Base-by-base conservation (phyloP, 2,329 filamentous ascomycete species). In the Trichoderma sp. region DNA sequence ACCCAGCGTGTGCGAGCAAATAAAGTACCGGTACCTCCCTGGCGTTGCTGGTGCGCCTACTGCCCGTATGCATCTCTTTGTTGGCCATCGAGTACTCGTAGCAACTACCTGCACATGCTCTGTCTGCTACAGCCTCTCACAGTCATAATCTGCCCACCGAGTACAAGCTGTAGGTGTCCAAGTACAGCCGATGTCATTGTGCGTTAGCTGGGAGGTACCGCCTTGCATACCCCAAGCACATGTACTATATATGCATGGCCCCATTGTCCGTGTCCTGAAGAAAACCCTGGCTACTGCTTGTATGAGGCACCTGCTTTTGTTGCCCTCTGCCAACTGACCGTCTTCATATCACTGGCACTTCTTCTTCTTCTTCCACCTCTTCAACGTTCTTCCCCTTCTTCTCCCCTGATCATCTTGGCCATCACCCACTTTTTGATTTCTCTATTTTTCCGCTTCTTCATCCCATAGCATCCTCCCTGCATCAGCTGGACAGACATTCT, bases 201-300 rank as follows among this genome's bases (percentile, higher is more conserved):
- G 36, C 55, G 55, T 68, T 47, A 59, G 65, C 36, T 59, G 53
- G 65, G 65, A 68, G 55, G 55, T 32, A 68, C 55, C 28, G 55
- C 55, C 55, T 68, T 39, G 30, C 65, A 43, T 59, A 59, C 68
- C 32, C 32, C 43, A 43, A 34, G 47, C 17, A 30, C 39, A 32
- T 59, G 68, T 71, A 65, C 55, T 58, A 71, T 71, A 50, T 50
- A 70, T 36, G 15, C 36, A 28, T 47, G 68, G 28, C 59, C 68
- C 68, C 68, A 66, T 69, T 43, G 61, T 59, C 68, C 68, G 61
- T 65, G 61, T 70, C 68, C 62, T 71, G 68, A 66, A 66, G 61
- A 70, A 64, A 70, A 47, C 26, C 68, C 59, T 30, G 15, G 62
- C 32, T 26, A n/a, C 30, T 36, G 20, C 30, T 23, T 64, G 32